phyloP scores from a whole-genome alignment of 2,329 filamentous ascomycete species.

The Aureobasidium sp. region DNA sequence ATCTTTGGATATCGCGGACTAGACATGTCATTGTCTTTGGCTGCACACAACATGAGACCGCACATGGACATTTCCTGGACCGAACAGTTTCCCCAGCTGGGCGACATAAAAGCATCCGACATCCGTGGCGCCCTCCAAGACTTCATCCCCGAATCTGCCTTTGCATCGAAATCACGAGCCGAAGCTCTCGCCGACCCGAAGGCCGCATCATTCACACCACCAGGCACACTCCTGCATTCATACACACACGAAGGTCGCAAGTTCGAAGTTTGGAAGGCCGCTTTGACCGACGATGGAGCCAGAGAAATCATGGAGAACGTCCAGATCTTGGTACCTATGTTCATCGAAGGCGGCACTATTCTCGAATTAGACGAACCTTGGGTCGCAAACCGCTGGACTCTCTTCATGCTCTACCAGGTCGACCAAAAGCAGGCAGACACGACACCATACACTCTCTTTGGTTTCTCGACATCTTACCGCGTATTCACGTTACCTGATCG shows the following conservation, averaged over 20 bases:
- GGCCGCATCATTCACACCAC: constrained; percentile 57
- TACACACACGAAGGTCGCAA: constrained; percentile 53
- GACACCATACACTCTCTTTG: constrained; percentile 64
- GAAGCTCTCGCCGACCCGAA: constrained; percentile 24
- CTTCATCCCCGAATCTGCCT: constrained; percentile 52
- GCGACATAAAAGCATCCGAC: constrained; percentile 61
- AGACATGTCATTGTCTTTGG: constrained; percentile 62
- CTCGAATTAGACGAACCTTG: constrained; percentile 65
- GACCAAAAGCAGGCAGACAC: constrained; percentile 18
- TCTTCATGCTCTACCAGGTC: constrained; percentile 61
- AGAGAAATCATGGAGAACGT: constrained; percentile 67
- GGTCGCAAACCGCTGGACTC: constrained; percentile 72
- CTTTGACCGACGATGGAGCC: constrained; percentile 59
- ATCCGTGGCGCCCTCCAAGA: constrained; percentile 54
- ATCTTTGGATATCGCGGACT: constrained; percentile 86
- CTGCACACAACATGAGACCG: constrained; percentile 68
- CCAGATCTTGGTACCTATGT: constrained; percentile 75
- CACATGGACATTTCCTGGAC: constrained; percentile 62
- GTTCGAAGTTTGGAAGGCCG: constrained; percentile 81
- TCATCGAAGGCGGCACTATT: constrained; percentile 85
- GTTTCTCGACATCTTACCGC: constrained; percentile 84
- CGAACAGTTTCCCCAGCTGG: constrained; percentile 61
- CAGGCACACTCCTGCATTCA: constrained; percentile 60
- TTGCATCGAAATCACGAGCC: constrained; percentile 12
- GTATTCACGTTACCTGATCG: constrained; percentile 47